Evolutionary conservation across 805 yeast species (phyloP), one percentile per base, ranked within the genome.

Genomic region (Cyberlindnera xylosilytica): DNA sequence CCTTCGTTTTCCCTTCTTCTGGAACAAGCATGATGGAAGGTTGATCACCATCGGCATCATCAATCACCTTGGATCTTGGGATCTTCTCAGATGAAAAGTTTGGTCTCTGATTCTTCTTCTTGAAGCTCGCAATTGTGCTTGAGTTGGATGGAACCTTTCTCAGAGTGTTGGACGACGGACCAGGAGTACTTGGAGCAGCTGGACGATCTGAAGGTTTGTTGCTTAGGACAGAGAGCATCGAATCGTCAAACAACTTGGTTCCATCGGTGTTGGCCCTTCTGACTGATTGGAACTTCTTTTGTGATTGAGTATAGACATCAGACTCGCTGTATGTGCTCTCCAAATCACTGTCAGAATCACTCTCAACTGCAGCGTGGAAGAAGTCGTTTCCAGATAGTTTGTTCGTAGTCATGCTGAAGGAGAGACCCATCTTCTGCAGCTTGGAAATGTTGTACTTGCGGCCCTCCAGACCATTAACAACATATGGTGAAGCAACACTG

Each of bases 371-470:
- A 1, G 52, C 51, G 10, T 38, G 46, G 27, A 45, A 28, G 16
- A 60, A 45, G 19, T 53, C 71, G 24, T 63, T 49, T 16, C 63
- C 65, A 8, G 63, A 62, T 3, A 80, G 64, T 51, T 67, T 69
- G 42, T 72, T 78, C 1, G 91, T 77, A 44, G 81, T 81, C 82
- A 90, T 85, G 38, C 83, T 81, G 45, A 87, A 74, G 1, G 93
- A 80, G 4, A 89, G 76, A 0, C 97, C 97, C 51, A 83, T 68
- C 46, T 78, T 79, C 56, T 86, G 93, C 39, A 88, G 61, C 39
- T 81, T 78, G 9, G 91, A 78, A 17, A 87, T 61, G 31, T 60
- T 59, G 45, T 62, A 66, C 39, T 56, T 64, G 36, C 53, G 56
- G n/a, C 52, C 53, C 35, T 57, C 58, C 22, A 57, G 45, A 16